These are phyloP conservation scores for Ramaria sp. DNA, from an alignment of 768 basidiomycete species.

Conservation along the genomic window DNA sequence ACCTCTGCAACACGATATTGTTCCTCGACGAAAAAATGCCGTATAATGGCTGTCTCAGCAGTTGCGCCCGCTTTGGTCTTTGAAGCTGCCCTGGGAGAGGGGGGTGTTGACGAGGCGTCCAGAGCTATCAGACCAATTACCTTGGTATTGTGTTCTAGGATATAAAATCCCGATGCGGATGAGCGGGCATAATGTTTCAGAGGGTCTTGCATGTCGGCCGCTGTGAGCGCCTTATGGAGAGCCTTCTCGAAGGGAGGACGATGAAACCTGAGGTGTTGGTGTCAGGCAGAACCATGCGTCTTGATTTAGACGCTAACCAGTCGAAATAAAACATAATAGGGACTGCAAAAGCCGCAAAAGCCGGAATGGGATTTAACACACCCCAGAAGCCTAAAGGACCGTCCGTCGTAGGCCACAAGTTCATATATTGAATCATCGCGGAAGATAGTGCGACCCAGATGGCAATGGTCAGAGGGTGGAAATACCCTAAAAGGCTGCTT, in stretches of 20 bases:
- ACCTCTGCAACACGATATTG: conserved; percentile 43
- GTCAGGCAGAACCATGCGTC: not conserved
- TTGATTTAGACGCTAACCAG: conserved; percentile 37
- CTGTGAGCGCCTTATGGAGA: conserved; percentile 39
- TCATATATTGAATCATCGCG: conserved; percentile 45
- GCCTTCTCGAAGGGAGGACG: conserved; percentile 54
- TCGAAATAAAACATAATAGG: conserved; percentile 59
- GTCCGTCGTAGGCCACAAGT: conserved; percentile 54
- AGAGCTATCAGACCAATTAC: conserved; percentile 63
- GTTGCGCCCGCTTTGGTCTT: conserved; percentile 16
- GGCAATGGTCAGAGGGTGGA: conserved; percentile 47
- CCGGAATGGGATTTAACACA: conserved; percentile 52
- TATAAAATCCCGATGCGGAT: conserved; percentile 58
- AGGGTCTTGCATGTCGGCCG: conserved; percentile 45
- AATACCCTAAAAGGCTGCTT: conserved; percentile 30
- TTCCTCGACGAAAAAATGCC: conserved; percentile 68
- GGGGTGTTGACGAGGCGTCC: conserved; percentile 44
- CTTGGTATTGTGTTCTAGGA: conserved; percentile 46
- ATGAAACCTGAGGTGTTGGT: conserved; percentile 42
- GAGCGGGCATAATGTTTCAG: conserved; percentile 45
- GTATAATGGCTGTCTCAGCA: conserved; percentile 49
- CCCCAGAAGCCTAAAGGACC: conserved; percentile 28
- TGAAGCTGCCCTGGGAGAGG: conserved; percentile 19
- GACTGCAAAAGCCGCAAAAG: conserved; percentile 51
- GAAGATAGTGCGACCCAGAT: conserved; percentile 53